Base-by-base conservation (phyloP, 1,139 yeast species). In the Blastobotrys persicus region DNA sequence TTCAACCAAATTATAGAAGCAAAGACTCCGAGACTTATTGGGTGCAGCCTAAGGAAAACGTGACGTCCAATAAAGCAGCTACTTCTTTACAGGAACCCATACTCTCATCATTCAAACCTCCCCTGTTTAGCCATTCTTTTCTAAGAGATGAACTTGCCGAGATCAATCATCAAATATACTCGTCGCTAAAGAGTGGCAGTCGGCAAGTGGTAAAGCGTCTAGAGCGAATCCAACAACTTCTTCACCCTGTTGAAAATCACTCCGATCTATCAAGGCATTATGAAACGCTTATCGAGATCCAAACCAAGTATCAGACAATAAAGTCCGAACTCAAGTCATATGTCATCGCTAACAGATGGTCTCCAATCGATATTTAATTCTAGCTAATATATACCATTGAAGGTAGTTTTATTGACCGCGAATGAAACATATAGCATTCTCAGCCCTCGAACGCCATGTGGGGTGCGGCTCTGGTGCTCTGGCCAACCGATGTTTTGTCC, bases 121-220 rank as follows among this genome's bases (percentile, higher is more conserved):
- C 28, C 28, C 28, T 23, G 9, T 23, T 23, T 9, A 23, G 9
- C 9, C 28, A 23, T 23, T 23, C 28, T 6, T 9, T 23, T 9
- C 9, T 37, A 18, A 12, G 7, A 7, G 41, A 37, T 18, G 28
- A 37, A 4, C 13, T 37, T 12, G 12, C 7, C 5, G 41, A 37
- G n/a, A 9, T 9, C 41, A 37, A 37, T 28, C 4, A 37, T 13
- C 41, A 37, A 9, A 37, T 37, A 7, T 37, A 37, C n/a, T 17
- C 18, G 17, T 37, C 26, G 7, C 28, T 37, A 7, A 37, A 37
- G 14, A 19, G n/a, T 12, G 19, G 41, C 5, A 14, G 28, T 6
- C 26, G 28, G 7, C 18, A 37, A 14, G 6, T 37, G 7, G 19
- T 23, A 9, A 37, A 13, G 12, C 11, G 19, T n/a, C 41, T 37